Conservation (phyloP, 345 rosid species). For the Camelina neglecta region DNA sequence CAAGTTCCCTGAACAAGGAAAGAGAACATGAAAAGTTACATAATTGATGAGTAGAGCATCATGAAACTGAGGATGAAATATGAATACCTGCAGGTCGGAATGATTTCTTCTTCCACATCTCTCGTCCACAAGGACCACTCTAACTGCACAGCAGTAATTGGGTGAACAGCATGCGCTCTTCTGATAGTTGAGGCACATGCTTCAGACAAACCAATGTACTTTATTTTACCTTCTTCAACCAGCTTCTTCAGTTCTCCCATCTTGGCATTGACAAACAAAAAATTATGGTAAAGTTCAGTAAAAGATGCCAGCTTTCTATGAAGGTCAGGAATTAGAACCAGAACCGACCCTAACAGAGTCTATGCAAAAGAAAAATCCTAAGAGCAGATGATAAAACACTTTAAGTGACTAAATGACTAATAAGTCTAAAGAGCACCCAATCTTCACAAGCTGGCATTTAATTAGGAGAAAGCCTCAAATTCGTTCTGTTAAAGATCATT, state of each 20-base stretch:
- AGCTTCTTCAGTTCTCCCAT: constrained; percentile 71
- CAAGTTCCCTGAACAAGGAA: constrained; percentile 59
- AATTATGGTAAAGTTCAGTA: not conserved
- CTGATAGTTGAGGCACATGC: constrained; percentile 76
- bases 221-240: constrained; percentile 72
- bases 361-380: not conserved
- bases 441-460: not conserved
- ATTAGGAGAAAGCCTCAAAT: not conserved
- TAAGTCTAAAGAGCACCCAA: not conserved
- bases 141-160: constrained; percentile 63
- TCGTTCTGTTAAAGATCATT: constrained; percentile 9
- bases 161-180: constrained; percentile 80
- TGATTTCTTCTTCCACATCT: constrained; percentile 68
- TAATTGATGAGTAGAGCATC: not conserved
- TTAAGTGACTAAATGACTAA: no score
- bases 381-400: not conserved
- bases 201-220: constrained; percentile 67
- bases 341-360: not conserved
- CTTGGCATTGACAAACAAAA: constrained; percentile 14
- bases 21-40: not conserved
- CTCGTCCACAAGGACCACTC: constrained; percentile 82
- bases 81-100: constrained; percentile 42
- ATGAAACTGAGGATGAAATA: not conserved
- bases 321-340: not conserved
- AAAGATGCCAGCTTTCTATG: not conserved